Conservation (phyloP, 1,139 yeast genomes). For the Pichia sp. region DNA sequence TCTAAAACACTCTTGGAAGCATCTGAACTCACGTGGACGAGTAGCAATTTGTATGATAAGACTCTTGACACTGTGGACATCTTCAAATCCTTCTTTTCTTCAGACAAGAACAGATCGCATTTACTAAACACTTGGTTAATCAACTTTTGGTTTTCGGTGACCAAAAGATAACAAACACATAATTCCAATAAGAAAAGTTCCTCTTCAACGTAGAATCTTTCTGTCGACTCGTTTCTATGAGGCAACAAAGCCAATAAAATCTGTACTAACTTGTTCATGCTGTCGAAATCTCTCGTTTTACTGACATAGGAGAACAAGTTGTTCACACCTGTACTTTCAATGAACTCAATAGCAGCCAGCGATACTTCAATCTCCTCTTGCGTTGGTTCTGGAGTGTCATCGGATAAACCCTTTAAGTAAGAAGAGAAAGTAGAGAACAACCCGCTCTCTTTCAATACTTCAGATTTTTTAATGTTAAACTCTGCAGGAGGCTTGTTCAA, state of each 20-base stretch:
- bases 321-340: slow-evolving; percentile 59
- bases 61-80: slow-evolving; percentile 25
- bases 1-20: slow-evolving; percentile 25
- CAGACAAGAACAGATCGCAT: slow-evolving; percentile 24
- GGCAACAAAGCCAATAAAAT: slow-evolving; percentile 33
- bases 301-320: slow-evolving; percentile 44
- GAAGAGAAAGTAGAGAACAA: slow-evolving; percentile 86
- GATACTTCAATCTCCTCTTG: slow-evolving; percentile 90
- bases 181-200: slow-evolving; percentile 53
- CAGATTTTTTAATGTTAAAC: slow-evolving; percentile 56
- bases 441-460: slow-evolving; percentile 64
- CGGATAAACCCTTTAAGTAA: slow-evolving; percentile 80
- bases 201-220: slow-evolving; percentile 51
- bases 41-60: slow-evolving; percentile 40
- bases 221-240: slow-evolving; percentile 35
- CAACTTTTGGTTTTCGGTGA: slow-evolving; percentile 39
- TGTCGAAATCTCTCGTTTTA: slow-evolving; percentile 29
- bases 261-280: slow-evolving; percentile 32
- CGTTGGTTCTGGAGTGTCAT: slow-evolving; percentile 85
- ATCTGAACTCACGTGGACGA: slow-evolving; percentile 35
- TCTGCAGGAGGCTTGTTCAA: slow-evolving; percentile 65
- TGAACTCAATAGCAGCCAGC: slow-evolving; percentile 74
- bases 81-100: slow-evolving; percentile 15
- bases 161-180: slow-evolving; percentile 46
- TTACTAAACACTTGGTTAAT: slow-evolving; percentile 25